Evolutionary conservation across 1,284 basidiomycete genomes (phyloP).

Genomic region (Moesziomyces sp.): DNA sequence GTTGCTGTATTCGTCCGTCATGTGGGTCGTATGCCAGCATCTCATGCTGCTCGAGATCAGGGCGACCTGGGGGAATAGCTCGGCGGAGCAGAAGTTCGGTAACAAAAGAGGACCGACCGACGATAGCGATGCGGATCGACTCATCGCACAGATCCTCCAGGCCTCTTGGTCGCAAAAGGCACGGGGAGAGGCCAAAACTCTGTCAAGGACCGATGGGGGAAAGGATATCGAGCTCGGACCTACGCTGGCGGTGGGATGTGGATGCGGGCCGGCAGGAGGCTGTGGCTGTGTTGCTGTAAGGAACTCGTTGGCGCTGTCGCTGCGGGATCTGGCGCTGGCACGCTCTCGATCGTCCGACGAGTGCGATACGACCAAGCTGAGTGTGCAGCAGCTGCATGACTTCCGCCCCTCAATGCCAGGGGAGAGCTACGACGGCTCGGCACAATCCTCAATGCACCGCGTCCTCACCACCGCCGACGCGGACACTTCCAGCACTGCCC

Average conservation of each 20-base stretch:
- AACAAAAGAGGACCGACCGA: background rate
- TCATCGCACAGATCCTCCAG: slow-evolving; percentile 25
- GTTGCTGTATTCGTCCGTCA: slow-evolving; percentile 48
- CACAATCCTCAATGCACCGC: background rate
- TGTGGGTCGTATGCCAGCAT: slow-evolving; percentile 55
- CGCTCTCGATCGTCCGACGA: too few species aligned
- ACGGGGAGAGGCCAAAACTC: background rate
- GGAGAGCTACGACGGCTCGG: slow-evolving; percentile 1
- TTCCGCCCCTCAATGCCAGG: slow-evolving; percentile 16
- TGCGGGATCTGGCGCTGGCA: too few species aligned
- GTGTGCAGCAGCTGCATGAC: slow-evolving; percentile 36
- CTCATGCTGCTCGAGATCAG: slow-evolving; percentile 50
- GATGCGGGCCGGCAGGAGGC: background rate
- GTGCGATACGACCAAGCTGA: background rate
- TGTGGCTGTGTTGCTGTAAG: too few species aligned
- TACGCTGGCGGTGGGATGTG: slow-evolving; percentile 16
- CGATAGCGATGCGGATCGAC: slow-evolving; percentile 19
- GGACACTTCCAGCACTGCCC: background rate
- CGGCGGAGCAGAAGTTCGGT: background rate
- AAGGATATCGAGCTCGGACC: slow-evolving; percentile 15
- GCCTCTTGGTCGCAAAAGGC: slow-evolving; percentile 14
- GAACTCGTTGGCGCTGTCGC: too few species aligned
- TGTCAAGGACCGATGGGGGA: background rate
- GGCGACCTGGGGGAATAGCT: slow-evolving; percentile 30
- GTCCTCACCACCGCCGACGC: background rate